Percentiles rank a stretch among this genome's conserved stretches.
These are phyloP conservation scores for Euphorbia pulcherrima DNA, from an alignment of 345 rosid genomes.

Conservation along the genomic window DNA sequence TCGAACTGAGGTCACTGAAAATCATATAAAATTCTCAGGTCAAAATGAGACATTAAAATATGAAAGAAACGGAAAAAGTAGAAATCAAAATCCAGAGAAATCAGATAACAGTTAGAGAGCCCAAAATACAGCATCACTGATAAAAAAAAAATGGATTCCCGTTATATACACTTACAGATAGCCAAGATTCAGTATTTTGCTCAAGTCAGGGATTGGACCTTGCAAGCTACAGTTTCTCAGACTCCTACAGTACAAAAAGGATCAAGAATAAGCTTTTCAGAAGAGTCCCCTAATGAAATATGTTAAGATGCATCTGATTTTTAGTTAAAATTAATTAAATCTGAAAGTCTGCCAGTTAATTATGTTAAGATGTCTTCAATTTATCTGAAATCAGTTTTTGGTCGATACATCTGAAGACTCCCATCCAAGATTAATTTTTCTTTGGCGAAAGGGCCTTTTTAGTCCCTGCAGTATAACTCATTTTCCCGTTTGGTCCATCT, in stretches of 20 bases:
- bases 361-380: not conserved
- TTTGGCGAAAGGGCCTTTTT: no score
- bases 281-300: not conserved
- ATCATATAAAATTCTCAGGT: conserved; percentile 10
- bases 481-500: no score
- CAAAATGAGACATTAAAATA: not conserved
- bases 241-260: conserved; percentile 51
- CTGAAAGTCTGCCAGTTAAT: no score
- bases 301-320: not conserved
- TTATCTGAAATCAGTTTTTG: no score
- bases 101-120: not conserved
- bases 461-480: no score
- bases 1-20: conserved; percentile 82
- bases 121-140: not conserved
- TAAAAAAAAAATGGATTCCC: not conserved
- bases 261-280: not conserved
- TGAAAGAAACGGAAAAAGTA: not conserved
- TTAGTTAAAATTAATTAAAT: no score
- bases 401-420: conserved; percentile 11
- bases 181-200: conserved; percentile 63
- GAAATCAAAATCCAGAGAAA: not conserved
- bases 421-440: conserved; percentile 6
- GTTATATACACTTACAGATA: conserved; percentile 61
- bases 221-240: conserved; percentile 80
- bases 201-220: conserved; percentile 86